Evolutionary conservation across 306 rosid species (phyloP), one percentile per base, ranked within the genome.

Genomic region (Trifolium pratense): DNA sequence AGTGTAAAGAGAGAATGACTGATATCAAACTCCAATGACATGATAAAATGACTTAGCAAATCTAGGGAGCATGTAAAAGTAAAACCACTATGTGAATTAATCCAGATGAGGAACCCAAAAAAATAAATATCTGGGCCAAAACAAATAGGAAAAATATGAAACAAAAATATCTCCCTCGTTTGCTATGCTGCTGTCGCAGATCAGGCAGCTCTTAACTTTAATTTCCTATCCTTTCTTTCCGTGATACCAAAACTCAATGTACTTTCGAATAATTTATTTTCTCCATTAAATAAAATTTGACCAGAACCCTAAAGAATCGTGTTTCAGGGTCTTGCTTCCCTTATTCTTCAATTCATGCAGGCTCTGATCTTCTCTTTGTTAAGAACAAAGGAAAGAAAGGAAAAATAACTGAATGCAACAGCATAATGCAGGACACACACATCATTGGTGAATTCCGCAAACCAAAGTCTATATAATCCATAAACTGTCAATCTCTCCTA

Each of bases 291-390:
- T 70, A 78, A 82, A 66, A 73, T 68, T 75, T 66, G 48, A 70
- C 79, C 87, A 48, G 71, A 78, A 74, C 84, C 90, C 75, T 81
- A 78, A 83, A 86, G 84, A 87, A 90, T 81, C 66, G 55, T 66
- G 71, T 58, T 76, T 57, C 60, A 68, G 37, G 83, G 83, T 78
- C 20, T 85, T 67, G 84, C 77, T 76, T 70, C 78, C 79, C 84
- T 79, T 80, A 74, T 84, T 89, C 84, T 70, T 80, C 73, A 72
- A 81, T 73, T 67, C 78, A 76, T 56, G 80, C 62, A 67, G 87
- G 84, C 84, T 77, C 84, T 55, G 69, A 81, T 77, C 82, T 76
- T 75, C 79, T 39, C 88, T 51, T 55, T 18, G 63, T 75, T 46
- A 75, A 81, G 80, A 85, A 86, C 74, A 75, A 67, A 51, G 83